Evolutionary conservation across 805 yeast genomes (phyloP).

Genomic region (Yamadazyma olivae): DNA sequence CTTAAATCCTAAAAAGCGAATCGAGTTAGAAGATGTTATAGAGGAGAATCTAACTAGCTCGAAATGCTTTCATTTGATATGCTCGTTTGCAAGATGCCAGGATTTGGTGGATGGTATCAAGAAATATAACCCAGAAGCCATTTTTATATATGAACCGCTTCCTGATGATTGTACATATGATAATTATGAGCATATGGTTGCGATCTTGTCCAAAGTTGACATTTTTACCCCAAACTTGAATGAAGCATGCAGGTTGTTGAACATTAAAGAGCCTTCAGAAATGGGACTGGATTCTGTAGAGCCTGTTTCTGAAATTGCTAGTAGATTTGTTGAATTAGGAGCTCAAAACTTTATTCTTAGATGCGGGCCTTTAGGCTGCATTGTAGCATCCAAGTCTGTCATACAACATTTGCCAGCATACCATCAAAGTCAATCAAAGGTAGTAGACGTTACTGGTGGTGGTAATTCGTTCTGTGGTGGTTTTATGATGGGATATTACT

Average conservation of each 20-base stretch:
- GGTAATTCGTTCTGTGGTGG: conserved; percentile 46
- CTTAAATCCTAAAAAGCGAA: conserved; percentile 56
- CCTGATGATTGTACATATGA: conserved; percentile 69
- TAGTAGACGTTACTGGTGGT: conserved; percentile 44
- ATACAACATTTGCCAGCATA: conserved; percentile 67
- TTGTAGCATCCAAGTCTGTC: conserved; percentile 31
- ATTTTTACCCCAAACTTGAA: conserved; percentile 81
- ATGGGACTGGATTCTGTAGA: not conserved
- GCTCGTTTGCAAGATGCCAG: conserved; percentile 62
- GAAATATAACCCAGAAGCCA: conserved; percentile 24
- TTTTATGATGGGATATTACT: conserved; percentile 50
- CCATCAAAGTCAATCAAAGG: conserved; percentile 44
- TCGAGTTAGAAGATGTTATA: conserved; percentile 54
- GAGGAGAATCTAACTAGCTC: conserved; percentile 32
- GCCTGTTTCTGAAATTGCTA: conserved; percentile 30
- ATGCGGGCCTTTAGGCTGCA: conserved; percentile 75
- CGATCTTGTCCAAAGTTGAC: conserved; percentile 45
- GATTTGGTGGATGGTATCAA: conserved; percentile 42
- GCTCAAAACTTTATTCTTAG: conserved; percentile 55
- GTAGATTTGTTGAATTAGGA: conserved; percentile 10
- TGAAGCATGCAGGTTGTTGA: conserved; percentile 71
- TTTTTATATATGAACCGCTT: conserved; percentile 79
- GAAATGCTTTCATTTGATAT: conserved; percentile 64
- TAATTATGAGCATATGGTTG: conserved; percentile 28
- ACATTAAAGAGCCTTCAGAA: conserved; percentile 36